Conservation (phyloP, 1,139 yeast species). For the Yamadazyma taylorii region DNA sequence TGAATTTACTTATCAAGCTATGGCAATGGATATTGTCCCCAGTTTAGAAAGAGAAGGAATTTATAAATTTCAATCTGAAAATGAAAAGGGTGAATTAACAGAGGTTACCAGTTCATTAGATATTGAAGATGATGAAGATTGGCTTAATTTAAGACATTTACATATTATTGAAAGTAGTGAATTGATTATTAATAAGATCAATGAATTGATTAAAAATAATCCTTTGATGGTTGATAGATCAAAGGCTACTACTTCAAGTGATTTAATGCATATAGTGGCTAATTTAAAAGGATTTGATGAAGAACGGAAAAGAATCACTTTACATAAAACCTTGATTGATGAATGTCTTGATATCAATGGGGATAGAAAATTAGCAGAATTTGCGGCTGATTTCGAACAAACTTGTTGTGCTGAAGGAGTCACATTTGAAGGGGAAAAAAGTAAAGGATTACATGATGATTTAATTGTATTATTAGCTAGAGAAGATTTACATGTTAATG, state of each 20-base stretch:
- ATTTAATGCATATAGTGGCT: slow-evolving; percentile 65
- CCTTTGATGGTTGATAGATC: slow-evolving; percentile 68
- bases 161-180: slow-evolving; percentile 81
- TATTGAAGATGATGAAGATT: slow-evolving; percentile 69
- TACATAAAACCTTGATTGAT: slow-evolving; percentile 62
- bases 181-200: slow-evolving; percentile 56
- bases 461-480: slow-evolving; percentile 60
- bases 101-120: slow-evolving; percentile 47
- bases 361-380: slow-evolving; percentile 55
- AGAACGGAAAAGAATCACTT: slow-evolving; percentile 58
- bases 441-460: slow-evolving; percentile 64
- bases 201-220: slow-evolving; percentile 69
- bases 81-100: slow-evolving; percentile 53
- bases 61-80: slow-evolving; percentile 63
- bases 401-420: slow-evolving; percentile 73
- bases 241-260: slow-evolving; percentile 59
- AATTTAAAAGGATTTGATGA: slow-evolving; percentile 67
- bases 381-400: slow-evolving; percentile 71
- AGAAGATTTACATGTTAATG: slow-evolving; percentile 51
- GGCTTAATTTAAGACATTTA: slow-evolving; percentile 71
- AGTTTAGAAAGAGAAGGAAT: slow-evolving; percentile 50
- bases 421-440: slow-evolving; percentile 67
- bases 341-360: slow-evolving; percentile 55
- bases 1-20: slow-evolving; percentile 91
- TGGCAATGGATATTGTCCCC: slow-evolving; percentile 75